Evolutionary conservation across 441 rosid species (phyloP), one percentile per base, ranked within the genome.

Genomic region (Adansonia grandidieri): DNA sequence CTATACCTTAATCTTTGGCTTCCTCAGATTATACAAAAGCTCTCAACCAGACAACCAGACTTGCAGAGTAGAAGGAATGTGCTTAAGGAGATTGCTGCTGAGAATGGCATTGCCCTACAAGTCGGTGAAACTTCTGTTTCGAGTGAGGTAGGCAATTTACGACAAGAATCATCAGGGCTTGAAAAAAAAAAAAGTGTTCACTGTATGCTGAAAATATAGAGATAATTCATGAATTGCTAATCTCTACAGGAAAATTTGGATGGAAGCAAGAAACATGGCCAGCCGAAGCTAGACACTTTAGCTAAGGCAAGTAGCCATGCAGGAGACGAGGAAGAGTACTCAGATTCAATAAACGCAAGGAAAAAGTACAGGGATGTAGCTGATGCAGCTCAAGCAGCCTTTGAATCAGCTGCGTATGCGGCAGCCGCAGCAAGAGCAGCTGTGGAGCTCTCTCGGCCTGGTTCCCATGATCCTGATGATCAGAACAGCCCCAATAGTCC

Each of bases 321-420:
- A 71, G 77, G 28, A 76, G 82, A 82, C 9, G 77, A 79, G 15
- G 63, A 53, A 9, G 89, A 58, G 48, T 77, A 85, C 28, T 83
- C 89, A 71, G 97, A 96, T 78, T 90, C 97, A n/a, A 58, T 58
- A 9, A 86, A 81, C 79, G 70, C 79, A 80, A 88, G 83, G 79
- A 84, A 80, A 79, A 90, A 90, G 86, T 96, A 92, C 86, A 93
- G 68, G 82, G 97, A 92, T 80, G 98, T 96, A 22, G 94, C 97
- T 79, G 97, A 89, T 88, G 99, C 99, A 17, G 98, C 98, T 73
- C 97, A 96, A 85, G 97, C 96, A 73, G 99, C 98, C n/a, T 94
- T 91, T 51, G 89, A 91, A 85, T 91, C 97, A 5, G 99, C 99
- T 20, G 97, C 92, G 42, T 73, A 90, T 73, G 99, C 99, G 1